Evolutionary conservation across 306 rosid genomes (phyloP).

Genomic region (Cotoneaster glaucophyllus): DNA sequence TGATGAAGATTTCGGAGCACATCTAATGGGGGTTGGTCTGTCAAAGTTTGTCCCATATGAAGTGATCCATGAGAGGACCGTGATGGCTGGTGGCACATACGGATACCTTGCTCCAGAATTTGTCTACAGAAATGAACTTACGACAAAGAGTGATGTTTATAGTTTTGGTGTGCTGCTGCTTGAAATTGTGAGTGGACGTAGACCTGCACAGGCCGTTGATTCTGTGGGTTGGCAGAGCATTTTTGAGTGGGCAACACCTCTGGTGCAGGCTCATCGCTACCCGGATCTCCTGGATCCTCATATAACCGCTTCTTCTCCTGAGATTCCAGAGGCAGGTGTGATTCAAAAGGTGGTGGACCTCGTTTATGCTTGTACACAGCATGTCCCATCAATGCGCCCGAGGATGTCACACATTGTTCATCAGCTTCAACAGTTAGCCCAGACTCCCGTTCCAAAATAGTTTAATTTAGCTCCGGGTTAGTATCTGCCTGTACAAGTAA

Average conservation of each 20-base stretch:
- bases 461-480: background rate
- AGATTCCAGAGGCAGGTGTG: slow-evolving; percentile 61
- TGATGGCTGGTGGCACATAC: slow-evolving; percentile 96
- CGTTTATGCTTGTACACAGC: slow-evolving; percentile 95
- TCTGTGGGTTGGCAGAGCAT: slow-evolving; percentile 98
- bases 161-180: slow-evolving; percentile 92
- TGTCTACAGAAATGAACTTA: slow-evolving; percentile 86
- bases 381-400: slow-evolving; percentile 97
- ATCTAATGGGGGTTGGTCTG: slow-evolving; percentile 88
- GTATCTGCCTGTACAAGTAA: background rate
- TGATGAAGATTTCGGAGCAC: slow-evolving; percentile 96
- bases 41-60: slow-evolving; percentile 91
- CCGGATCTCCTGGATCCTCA: slow-evolving; percentile 89
- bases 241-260: slow-evolving; percentile 97
- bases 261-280: slow-evolving; percentile 87
- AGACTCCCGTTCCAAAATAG: slow-evolving; percentile 42
- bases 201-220: slow-evolving; percentile 96
- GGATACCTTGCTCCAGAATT: slow-evolving; percentile 97
- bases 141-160: slow-evolving; percentile 90
- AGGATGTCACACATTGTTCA: slow-evolving; percentile 98
- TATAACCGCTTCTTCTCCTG: slow-evolving; percentile 49
- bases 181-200: slow-evolving; percentile 87
- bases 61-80: slow-evolving; percentile 90
- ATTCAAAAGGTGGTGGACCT: slow-evolving; percentile 95
- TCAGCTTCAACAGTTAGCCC: slow-evolving; percentile 78